phyloP scores from a whole-genome alignment of 495 filamentous ascomycete genomes.

The Rhizodiscina lignyota region DNA sequence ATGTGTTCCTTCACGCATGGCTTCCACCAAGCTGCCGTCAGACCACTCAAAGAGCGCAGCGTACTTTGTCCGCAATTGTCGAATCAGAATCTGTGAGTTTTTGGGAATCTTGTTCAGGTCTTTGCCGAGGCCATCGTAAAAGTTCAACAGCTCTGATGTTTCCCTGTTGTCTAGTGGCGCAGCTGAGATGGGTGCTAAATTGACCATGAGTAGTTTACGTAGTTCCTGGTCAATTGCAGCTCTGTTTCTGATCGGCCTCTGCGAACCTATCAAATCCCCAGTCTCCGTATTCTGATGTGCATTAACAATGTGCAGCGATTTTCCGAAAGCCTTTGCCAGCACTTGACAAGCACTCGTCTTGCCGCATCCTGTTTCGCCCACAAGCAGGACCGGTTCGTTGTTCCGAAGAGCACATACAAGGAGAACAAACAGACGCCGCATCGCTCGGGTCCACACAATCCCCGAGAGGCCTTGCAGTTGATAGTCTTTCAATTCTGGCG shows the following conservation, averaged over 20 bases:
- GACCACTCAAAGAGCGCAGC: constrained; percentile 93
- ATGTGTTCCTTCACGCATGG: constrained; percentile 77
- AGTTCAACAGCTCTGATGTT: constrained; percentile 27
- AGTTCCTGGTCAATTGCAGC: constrained; percentile 51
- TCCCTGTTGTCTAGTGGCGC: constrained; percentile 14
- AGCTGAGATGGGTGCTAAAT: background rate
- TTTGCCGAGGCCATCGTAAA: constrained; percentile 28
- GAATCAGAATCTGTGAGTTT: constrained; percentile 31
- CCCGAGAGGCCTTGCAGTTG: constrained; percentile 28
- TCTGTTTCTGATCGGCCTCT: constrained; percentile 78
- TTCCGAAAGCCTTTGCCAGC: constrained; percentile 61
- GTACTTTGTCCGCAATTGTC: constrained; percentile 38
- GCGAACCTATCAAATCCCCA: constrained; percentile 90
- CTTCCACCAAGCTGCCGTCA: constrained; percentile 85
- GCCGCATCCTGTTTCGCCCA: constrained; percentile 93
- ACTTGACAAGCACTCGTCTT: constrained; percentile 95
- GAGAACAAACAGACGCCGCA: constrained; percentile 76
- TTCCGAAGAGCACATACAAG: constrained; percentile 72
- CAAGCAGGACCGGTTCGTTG: constrained; percentile 83
- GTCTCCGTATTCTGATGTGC: constrained; percentile 96
- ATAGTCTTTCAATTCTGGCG: constrained; percentile 38
- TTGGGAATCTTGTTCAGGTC: constrained; percentile 2
- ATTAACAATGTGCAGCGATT: constrained; percentile 74
- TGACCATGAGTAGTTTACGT: constrained; percentile 9
- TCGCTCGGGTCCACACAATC: constrained; percentile 87